Evolutionary conservation across 176 grass and related monocot genomes (phyloP), one percentile per base, ranked within the genome.

Genomic region (Poa annua): DNA sequence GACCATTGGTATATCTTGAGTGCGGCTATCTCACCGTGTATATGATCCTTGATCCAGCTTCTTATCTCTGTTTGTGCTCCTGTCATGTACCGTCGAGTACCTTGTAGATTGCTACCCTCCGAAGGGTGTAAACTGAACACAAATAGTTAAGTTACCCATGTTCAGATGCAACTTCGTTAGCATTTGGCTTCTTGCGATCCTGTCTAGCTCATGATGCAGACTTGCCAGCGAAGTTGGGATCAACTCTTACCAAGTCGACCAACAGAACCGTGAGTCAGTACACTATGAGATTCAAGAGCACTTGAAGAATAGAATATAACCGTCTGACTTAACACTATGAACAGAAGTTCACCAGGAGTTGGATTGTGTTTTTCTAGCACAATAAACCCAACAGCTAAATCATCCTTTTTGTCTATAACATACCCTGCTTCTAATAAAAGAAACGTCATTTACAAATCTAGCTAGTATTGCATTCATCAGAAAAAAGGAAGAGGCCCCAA

Each of bases 1-100:
- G 88, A 98, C 93, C 52, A 81, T 98, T 15, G 92, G 92, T 16
- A 89, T 92, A 67, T 92, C 80, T 48, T 90, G 72, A 48, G 47
- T 4, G 47, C 44, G 33, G 2, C 66, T 4, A 53, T 41, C 26
- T 12, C 22, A 38, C 3, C 15, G 3, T 83, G 11, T 61, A 11
- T 75, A 81, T 76, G 87, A 76, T 52, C 35, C 38, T 29, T 29
- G 29, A 64, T 7, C 11, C 39, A 83, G 41, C 35, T 59, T 59
- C 35, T 14, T 45, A 22, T 21, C 7, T 2, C 0, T 55, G 64
- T 6, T 86, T 6, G 13, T 59, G 8, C n/a, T 52, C 11, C 5
- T 34, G 15, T 32, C 66, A 20, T 85, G 45, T 33, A 82, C 64
- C 48, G 32, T 54, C 15, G 16, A 71, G 44, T 10, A 44, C 2